Base-by-base conservation (phyloP, 78 protist species). In the Chrysochromulina parva region DNA sequence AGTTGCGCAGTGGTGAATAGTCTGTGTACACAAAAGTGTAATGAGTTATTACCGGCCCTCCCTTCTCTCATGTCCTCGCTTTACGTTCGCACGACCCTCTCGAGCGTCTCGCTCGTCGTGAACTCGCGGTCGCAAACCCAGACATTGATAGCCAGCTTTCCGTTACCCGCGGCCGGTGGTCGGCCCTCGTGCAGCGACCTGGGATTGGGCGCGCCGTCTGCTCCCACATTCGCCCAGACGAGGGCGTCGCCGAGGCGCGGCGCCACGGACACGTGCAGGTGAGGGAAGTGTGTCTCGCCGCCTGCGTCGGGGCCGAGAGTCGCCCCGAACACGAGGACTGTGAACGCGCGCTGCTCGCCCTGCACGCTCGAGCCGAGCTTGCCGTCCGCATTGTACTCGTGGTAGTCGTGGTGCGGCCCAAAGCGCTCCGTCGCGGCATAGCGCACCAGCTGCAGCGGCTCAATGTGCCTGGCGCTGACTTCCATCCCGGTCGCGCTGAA, bases 261-360 rank as follows among this genome's bases (percentile, higher is more conserved):
- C 82, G 28, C 38, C 57, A 74, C 82, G 14, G 82, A 74, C 11
- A 74, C n/a, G 19, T 48, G 26, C 28, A 74, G 82, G 28, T 13
- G n/a, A 11, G 82, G 82, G 82, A 74, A 74, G 82, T 48, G 82
- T 22, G 82, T 74, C 82, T 74, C 82, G 6, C 82, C 82, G 82
- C 82, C 82, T 5, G 13, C 54, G 19, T 48, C 82, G 26, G 82
- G 53, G 71, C 28, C 9, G 28, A 74, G 55, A 14, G 82, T 74
- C n/a, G 82, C 38, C 20, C 82, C 82, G 55, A 74, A 74, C 57
- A 74, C 17, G 28, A 74, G 55, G 28, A 74, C 53, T 5, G 82
- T 74, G 82, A 74, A 74, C 57, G 82, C 54, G 82, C 82, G 82
- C 55, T 74, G 82, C 82, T 74, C 82, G 82, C 82, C 82, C 55